These are phyloP conservation scores for Rutidosis leptorrhynchoides DNA, from an alignment of 129 eudicot genomes.

Conservation along the genomic window DNA sequence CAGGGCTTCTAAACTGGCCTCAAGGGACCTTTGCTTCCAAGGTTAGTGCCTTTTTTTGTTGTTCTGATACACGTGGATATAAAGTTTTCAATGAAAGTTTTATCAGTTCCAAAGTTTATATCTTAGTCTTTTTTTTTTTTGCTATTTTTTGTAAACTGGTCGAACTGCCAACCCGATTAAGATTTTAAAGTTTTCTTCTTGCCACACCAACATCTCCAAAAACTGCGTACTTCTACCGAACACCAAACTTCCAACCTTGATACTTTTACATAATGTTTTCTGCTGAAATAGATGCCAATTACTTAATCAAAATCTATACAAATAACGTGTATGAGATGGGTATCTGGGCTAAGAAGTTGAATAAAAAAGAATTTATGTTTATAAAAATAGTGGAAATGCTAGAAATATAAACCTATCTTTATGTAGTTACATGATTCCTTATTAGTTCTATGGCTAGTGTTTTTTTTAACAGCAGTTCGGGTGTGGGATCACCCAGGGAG, in stretches of 20 bases:
- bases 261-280: not conserved
- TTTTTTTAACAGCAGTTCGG: too few species aligned
- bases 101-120: not conserved
- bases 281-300: not conserved
- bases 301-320: not conserved
- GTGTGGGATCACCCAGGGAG: too few species aligned
- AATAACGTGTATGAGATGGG: not conserved
- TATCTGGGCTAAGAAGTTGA: not conserved
- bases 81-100: not conserved
- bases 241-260: not conserved
- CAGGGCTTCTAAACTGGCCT: constrained; percentile 91
- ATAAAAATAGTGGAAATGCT: not conserved
- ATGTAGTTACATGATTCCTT: not conserved
- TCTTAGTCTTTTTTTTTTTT: not conserved
- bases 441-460: not conserved
- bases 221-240: too few species aligned
- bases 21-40: constrained; percentile 98
- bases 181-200: not conserved
- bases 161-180: not conserved
- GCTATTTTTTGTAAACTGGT: not conserved
- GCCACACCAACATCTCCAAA: too few species aligned
- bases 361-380: not conserved
- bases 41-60: constrained; percentile 39
- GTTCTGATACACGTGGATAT: not conserved
- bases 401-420: not conserved